Evolutionary conservation across 148 eudicot genomes (phyloP).

Genomic region (Camellia sinensis): DNA sequence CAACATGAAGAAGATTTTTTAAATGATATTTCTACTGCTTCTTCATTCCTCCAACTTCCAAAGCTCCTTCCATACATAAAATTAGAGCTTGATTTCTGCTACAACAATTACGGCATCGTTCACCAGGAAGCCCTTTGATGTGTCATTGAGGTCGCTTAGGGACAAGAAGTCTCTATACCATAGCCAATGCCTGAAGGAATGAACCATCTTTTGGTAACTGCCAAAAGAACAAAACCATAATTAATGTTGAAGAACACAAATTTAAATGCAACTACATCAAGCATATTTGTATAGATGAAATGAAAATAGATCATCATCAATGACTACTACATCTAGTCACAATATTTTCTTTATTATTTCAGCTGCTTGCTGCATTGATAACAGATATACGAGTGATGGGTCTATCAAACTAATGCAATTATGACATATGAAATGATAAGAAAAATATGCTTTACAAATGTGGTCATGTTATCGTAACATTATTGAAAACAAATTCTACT

Average conservation of each 20-base stretch:
- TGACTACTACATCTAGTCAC: no score
- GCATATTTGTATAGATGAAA: background rate
- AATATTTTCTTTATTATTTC: no score
- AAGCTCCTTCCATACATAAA: background rate
- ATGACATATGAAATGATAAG: no score
- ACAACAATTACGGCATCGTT: background rate
- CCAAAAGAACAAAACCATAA: background rate
- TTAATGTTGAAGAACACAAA: no score
- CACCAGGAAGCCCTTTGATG: background rate
- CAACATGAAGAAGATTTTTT: background rate
- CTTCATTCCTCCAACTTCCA: background rate
- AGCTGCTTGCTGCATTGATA: no score
- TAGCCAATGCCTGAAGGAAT: fast-evolving
- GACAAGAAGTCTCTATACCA: background rate
- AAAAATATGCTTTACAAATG: no score
- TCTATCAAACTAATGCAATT: no score
- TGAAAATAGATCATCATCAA: background rate
- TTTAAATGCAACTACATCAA: background rate
- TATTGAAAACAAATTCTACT: no score
- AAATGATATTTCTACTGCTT: no score
- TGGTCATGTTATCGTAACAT: no score
- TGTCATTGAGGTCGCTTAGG: background rate
- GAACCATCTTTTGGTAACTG: background rate
- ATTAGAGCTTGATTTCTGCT: background rate
- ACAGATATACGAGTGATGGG: no score